phyloP scores from a whole-genome alignment of 75 land plant genomes.

The Pinus taeda region DNA sequence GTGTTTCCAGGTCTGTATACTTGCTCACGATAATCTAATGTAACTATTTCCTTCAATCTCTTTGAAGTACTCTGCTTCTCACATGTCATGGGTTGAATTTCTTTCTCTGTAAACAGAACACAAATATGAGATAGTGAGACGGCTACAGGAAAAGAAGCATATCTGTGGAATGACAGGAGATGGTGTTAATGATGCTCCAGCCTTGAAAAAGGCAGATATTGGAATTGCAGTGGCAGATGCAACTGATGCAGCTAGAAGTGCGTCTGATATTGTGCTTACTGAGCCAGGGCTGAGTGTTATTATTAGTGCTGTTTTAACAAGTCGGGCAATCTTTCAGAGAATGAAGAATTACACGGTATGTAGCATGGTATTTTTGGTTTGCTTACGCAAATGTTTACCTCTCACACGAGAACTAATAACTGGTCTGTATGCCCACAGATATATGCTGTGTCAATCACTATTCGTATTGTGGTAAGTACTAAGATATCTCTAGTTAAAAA shows the following conservation, averaged over 20 bases:
- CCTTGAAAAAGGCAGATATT: constrained; percentile 63
- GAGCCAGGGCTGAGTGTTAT: constrained; percentile 52
- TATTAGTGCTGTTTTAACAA: constrained; percentile 48
- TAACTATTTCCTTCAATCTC: not conserved
- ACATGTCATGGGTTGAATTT: not conserved
- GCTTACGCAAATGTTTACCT: too few species aligned
- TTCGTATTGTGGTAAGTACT: constrained; percentile 13
- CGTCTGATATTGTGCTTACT: constrained; percentile 53
- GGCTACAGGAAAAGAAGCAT: constrained; percentile 76
- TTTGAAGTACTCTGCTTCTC: not conserved
- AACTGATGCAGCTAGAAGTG: constrained; percentile 65
- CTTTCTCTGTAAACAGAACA: constrained; percentile 45
- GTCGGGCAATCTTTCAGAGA: constrained; percentile 48
- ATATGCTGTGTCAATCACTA: constrained; percentile 57
- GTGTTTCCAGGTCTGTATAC: constrained; percentile 53
- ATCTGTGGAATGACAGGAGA: constrained; percentile 88
- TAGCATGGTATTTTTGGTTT: not conserved
- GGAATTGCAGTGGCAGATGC: constrained; percentile 67
- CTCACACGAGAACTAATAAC: not conserved
- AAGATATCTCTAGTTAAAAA: not conserved
- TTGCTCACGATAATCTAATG: not conserved
- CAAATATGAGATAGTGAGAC: constrained; percentile 85
- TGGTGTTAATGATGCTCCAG: constrained; percentile 80
- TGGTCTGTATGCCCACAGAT: constrained; percentile 21
- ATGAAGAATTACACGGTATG: constrained; percentile 59